Percentiles rank a stretch among this genome's conserved stretches.
phyloP scores from a whole-genome alignment of 176 grass and related monocot genomes.

The Aechmea fasciata region DNA sequence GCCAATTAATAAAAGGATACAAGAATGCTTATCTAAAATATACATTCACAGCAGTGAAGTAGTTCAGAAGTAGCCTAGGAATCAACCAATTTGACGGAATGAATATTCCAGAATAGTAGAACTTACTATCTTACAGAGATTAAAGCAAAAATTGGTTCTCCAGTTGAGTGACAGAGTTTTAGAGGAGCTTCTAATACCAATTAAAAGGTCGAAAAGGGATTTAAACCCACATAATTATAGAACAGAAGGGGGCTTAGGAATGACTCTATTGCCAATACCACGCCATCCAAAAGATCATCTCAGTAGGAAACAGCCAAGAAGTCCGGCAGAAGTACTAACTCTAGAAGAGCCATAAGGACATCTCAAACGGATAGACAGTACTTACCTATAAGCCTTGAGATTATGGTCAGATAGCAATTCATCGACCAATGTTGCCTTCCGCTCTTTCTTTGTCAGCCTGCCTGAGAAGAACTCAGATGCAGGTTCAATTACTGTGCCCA shows the following conservation, averaged over 20 bases:
- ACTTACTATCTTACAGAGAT: constrained; percentile 2
- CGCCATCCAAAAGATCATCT: no score
- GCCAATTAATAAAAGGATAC: background rate
- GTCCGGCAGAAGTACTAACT: background rate
- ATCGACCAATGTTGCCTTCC: constrained; percentile 62
- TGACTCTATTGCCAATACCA: background rate
- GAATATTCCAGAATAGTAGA: background rate
- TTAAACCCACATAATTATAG: no score
- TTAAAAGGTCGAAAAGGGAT: no score
- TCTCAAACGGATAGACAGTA: background rate
- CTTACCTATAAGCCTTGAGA: constrained; percentile 78
- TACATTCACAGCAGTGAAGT: background rate
- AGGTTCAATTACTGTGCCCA: constrained; percentile 71
- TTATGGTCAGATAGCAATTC: constrained; percentile 58
- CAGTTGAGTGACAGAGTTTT: background rate
- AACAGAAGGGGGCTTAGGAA: background rate
- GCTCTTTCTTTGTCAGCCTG: constrained; percentile 71
- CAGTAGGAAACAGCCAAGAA: background rate
- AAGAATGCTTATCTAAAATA: background rate
- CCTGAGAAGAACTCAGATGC: constrained; percentile 75
- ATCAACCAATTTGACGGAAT: background rate
- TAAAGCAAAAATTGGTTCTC: background rate
- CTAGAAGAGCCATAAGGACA: background rate
- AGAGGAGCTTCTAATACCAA: no score
- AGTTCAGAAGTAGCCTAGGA: background rate